Percentiles rank a stretch among this genome's conserved stretches.
Conservation (phyloP, 148 eudicot genomes). For the Chenopodium suecicum region DNA sequence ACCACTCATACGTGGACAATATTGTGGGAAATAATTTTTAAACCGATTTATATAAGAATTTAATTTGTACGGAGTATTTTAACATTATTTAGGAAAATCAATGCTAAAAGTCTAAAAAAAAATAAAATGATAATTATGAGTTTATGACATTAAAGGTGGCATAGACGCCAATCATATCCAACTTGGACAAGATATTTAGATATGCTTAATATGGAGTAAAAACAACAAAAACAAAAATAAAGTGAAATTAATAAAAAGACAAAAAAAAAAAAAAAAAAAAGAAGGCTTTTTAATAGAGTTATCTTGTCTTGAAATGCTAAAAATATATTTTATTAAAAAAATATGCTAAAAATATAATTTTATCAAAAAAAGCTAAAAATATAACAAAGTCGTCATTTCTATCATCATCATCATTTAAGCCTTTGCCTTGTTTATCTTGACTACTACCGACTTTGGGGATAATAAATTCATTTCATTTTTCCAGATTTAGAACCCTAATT, state of each 20-base stretch:
- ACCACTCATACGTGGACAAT: no score
- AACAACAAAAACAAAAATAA: no score
- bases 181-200: neutral
- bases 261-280: neutral
- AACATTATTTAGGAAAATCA: no score
- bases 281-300: no score
- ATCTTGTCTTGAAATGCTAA: constrained; percentile 16
- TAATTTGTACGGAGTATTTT: no score
- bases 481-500: neutral
- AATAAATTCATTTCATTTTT: neutral
- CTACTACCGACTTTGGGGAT: constrained; percentile 5
- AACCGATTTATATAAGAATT: no score
- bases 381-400: neutral
- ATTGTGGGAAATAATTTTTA: no score
- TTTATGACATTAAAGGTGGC: neutral
- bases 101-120: no score
- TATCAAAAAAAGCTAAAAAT: neutral
- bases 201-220: no score
- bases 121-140: no score
- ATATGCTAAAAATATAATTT: neutral
- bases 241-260: no score
- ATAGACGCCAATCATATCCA: neutral
- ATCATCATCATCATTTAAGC: neutral
- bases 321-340: neutral
- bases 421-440: neutral